These are phyloP conservation scores for Trichoderma guizhouense DNA, from an alignment of 2,329 filamentous ascomycete genomes.

Conservation along the genomic window DNA sequence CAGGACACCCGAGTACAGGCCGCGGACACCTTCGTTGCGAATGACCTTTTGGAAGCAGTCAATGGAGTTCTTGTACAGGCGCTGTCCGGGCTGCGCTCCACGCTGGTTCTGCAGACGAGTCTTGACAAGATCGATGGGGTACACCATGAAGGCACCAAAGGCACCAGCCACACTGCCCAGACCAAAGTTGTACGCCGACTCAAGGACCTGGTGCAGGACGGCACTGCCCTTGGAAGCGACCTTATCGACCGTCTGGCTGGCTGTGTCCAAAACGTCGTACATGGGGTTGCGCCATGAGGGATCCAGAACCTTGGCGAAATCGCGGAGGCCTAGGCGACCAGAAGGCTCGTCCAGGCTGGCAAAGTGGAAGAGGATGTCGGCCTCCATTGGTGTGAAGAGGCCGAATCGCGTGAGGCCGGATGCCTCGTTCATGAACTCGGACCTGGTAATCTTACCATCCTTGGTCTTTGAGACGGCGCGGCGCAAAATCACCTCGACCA, in stretches of 20 bases:
- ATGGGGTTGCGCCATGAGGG: constrained; percentile 75
- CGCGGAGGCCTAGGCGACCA: constrained; percentile 72
- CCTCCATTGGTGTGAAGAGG: constrained; percentile 96
- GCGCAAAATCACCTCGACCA: constrained; percentile 89
- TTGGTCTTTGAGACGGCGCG: constrained; percentile 78
- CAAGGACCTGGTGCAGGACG: constrained; percentile 55
- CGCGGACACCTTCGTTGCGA: constrained; percentile 83
- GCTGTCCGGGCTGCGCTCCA: constrained; percentile 73
- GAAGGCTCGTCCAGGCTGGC: constrained; percentile 88
- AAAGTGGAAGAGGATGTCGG: constrained; percentile 98
- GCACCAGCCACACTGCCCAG: constrained; percentile 89
- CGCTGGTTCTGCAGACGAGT: constrained; percentile 98
- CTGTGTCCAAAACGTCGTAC: constrained; percentile 48
- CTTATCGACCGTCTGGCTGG: constrained; percentile 36
- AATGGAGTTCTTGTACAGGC: constrained; percentile 93
- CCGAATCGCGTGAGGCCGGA: constrained; percentile 89
- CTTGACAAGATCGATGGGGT: constrained; percentile 98
- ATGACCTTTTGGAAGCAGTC: constrained; percentile 94
- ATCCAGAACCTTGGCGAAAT: constrained; percentile 95
- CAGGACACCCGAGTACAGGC: constrained; percentile 89
- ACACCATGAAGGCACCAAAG: constrained; percentile 99
- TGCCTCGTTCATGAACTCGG: constrained; percentile 93
- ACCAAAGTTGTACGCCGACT: constrained; percentile 85
- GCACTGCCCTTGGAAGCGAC: constrained; percentile 27
- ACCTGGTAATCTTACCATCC: constrained; percentile 89